Base-by-base conservation (phyloP, 305 asterid genomes). In the Fraxinus ornus region DNA sequence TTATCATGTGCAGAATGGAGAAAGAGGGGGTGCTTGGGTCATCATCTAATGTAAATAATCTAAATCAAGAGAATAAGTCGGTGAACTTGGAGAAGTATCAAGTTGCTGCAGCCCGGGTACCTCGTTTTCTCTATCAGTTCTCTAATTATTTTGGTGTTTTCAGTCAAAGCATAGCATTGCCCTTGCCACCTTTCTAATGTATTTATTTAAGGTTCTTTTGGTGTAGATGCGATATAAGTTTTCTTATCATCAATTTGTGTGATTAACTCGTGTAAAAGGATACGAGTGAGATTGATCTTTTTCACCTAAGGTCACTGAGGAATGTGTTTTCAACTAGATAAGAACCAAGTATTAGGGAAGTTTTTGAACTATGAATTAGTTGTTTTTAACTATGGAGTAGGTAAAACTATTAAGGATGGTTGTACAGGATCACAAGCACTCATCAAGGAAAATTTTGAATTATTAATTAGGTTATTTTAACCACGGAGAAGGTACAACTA, bases 1-100 rank as follows among this genome's bases (percentile, higher is more conserved):
- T 77, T 30, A 41, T 5, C 13, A 71, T 5, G 19, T 80, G 84
- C 79, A 84, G 84, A 73, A 76, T 76, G 83, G 82, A 60, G 28
- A 71, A 68, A 73, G 70, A 49, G 2, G 79, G 57, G 49, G 39
- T 70, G 32, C 35, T 24, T 22, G 24, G 75, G 35, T 52, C 76
- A 21, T 30, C 82, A 3, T 49, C 80, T 15, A 47, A n/a, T 24
- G 8, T 30, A 21, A 75, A 28, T 55, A 76, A 52, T 70, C 74
- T 75, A 33, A 76, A 49, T 47, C 86, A 79, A 35, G 80, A 75
- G 73, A 64, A 33, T 41, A 77, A n/a, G 19, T 17, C 78, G 13
- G 28, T 60, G 52, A 19, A 15, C 52, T 64, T 83, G 78, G 83
- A 37, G 75, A 49, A 77, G 72, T 64, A 76, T 47, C 76, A 32